Evolutionary conservation across 2,329 filamentous ascomycete species (phyloP).

Genomic region (Aspergillus niger): DNA sequence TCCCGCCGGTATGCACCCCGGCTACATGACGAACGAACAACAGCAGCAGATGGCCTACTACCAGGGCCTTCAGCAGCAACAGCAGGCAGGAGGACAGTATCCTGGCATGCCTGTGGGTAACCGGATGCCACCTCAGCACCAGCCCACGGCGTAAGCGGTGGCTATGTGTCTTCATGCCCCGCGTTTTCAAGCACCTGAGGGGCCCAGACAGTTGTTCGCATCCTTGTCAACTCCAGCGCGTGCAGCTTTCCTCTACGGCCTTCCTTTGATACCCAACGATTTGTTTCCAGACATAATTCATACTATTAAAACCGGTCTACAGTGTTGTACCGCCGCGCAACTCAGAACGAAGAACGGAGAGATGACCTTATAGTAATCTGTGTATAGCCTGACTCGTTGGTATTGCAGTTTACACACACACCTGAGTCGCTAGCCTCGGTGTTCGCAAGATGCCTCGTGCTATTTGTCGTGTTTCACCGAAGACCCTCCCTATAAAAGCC

Average conservation of each 20-base stretch:
- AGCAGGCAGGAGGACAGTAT: constrained; percentile 68
- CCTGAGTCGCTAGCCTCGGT: constrained; percentile 17
- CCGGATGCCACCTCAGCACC: constrained; percentile 79
- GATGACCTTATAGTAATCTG: constrained; percentile 19
- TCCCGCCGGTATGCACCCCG: constrained; percentile 68
- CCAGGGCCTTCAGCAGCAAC: constrained; percentile 74
- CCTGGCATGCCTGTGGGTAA: constrained; percentile 72
- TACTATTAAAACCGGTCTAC: constrained; percentile 19
- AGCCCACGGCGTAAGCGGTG: constrained; percentile 67
- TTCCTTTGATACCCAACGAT: constrained; percentile 43
- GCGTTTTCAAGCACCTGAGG: constrained; percentile 25
- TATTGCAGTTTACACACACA: constrained; percentile 13
- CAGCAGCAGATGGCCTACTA: constrained; percentile 81
- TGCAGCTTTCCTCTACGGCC: constrained; percentile 28
- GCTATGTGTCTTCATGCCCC: constrained; percentile 16
- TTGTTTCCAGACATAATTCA: constrained; percentile 30
- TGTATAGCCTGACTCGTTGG: constrained; percentile 23
- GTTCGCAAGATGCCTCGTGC: constrained; percentile 17
- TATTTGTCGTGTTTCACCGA: constrained; percentile 19
- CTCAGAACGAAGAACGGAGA: constrained; percentile 14
- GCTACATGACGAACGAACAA: constrained; percentile 66
- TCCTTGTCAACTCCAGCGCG: constrained; percentile 26
- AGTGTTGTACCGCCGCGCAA: constrained; percentile 19
- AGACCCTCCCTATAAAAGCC: constrained; percentile 10
- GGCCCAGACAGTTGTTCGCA: constrained; percentile 30